Base-by-base conservation (phyloP, 441 rosid genomes). In the Mallotus repandus region DNA sequence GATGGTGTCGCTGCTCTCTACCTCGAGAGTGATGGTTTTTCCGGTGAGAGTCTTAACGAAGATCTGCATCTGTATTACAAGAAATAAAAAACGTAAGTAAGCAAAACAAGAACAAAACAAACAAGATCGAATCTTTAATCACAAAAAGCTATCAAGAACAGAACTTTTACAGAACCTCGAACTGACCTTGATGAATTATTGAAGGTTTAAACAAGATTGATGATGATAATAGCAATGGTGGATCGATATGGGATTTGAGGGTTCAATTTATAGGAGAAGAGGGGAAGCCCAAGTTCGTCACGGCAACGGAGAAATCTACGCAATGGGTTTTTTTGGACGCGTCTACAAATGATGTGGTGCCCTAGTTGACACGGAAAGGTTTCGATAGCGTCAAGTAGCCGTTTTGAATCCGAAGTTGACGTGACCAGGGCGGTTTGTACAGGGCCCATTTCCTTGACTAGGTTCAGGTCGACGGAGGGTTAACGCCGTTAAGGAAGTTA, bases 21-120 rank as follows among this genome's bases (percentile, higher is more conserved):
- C 32, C 32, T 29, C 32, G 32, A 29, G 32, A 29, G 32, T 29
- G 32, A 29, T 29, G 32, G 32, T 29, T 29, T 29, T 29, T 29
- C 32, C 32, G 32, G 32, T 29, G 32, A 29, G 32, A 3, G 32
- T 29, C 32, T 29, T 29, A 29, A 29, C 32, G 32, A 29, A 29
- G 32, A 29, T 29, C 32, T 29, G 32, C 32, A 29, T 29, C 89
- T 85, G 84, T 8, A 70, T 7, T 9, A 19, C 41, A 41, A 46
- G 8, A 69, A 55, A 25, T 46, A 52, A 21, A 58, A 74, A 46
- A 32, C 49, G n/a, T 13, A 52, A 63, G 10, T 53, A 16, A 54
- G 49, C 71, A 60, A 70, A 58, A 7, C 38, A 11, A 61, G 16
- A 50, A 19, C 4, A 65, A 46, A 45, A 45, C 7, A 19, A 45